Evolutionary conservation across 2,329 filamentous ascomycete species (phyloP).

Genomic region (Daldinia eschscholtzii): DNA sequence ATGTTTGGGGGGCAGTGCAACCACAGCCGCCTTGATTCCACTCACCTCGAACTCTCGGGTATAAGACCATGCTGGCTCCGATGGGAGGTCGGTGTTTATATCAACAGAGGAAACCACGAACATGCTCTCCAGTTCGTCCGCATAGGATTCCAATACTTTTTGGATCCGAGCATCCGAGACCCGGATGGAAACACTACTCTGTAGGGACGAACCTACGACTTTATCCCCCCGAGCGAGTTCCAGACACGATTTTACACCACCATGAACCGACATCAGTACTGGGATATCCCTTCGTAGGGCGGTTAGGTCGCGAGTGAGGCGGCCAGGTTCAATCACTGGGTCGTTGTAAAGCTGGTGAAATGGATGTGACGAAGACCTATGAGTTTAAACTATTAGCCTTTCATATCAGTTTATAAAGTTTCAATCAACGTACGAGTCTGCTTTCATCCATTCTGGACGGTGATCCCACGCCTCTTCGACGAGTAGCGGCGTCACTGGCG

Average conservation of each 20-base stretch:
- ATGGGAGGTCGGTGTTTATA: conserved; percentile 55
- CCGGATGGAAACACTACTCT: conserved; percentile 75
- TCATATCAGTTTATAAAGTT: not conserved
- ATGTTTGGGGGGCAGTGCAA: conserved; percentile 63
- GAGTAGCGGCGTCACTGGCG: conserved; percentile 83
- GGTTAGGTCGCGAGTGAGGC: conserved; percentile 56
- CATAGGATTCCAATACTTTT: conserved; percentile 55
- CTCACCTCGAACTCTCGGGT: conserved; percentile 58
- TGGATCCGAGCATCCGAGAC: conserved; percentile 56
- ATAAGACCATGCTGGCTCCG: conserved; percentile 56
- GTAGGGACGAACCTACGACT: conserved; percentile 82
- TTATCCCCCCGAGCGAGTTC: conserved; percentile 80
- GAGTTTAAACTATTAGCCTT: not conserved
- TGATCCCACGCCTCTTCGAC: conserved; percentile 91
- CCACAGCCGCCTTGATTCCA: conserved; percentile 55
- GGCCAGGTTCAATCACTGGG: conserved; percentile 57
- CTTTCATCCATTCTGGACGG: conserved; percentile 73
- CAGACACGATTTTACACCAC: conserved; percentile 79
- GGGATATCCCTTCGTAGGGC: conserved; percentile 60
- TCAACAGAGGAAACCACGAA: conserved; percentile 77
- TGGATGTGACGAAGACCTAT: conserved; percentile 55
- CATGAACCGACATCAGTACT: conserved; percentile 67
- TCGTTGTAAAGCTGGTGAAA: conserved; percentile 62
- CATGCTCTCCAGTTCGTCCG: conserved; percentile 69
- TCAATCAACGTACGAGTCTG: conserved; percentile 56